Percentiles rank a stretch among this genome's conserved stretches.
Conservation (phyloP, 2,329 filamentous ascomycete genomes). For the Aureobasidium pullulans region DNA sequence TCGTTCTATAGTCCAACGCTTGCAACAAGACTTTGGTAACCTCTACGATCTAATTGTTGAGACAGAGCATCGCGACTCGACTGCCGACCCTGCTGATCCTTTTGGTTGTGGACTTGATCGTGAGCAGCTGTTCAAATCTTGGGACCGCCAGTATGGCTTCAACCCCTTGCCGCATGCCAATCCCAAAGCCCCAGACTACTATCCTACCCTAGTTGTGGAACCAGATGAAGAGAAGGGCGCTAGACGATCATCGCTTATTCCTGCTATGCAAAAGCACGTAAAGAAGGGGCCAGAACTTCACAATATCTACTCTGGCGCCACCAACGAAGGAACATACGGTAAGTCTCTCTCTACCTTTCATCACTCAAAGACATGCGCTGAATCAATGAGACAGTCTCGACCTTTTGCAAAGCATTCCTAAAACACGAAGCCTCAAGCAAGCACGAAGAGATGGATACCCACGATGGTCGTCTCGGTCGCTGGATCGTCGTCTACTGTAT, state of each 20-base stretch:
- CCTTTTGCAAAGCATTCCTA: slow-evolving; percentile 22
- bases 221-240: not conserved
- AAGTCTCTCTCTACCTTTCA: not conserved
- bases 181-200: slow-evolving; percentile 49
- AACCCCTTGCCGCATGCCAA: slow-evolving; percentile 51
- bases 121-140: slow-evolving; percentile 25
- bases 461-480: slow-evolving; percentile 36
- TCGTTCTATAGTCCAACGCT: slow-evolving; percentile 45
- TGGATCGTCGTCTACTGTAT: slow-evolving; percentile 38
- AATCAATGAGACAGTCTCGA: not conserved
- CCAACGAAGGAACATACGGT: not conserved
- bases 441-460: slow-evolving; percentile 27
- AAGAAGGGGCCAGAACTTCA: not conserved
- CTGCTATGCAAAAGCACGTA: not conserved
- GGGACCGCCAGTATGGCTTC: slow-evolving; percentile 44
- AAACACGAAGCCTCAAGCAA: slow-evolving; percentile 33
- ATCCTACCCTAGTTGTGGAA: not conserved
- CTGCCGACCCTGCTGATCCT: not conserved
- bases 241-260: not conserved
- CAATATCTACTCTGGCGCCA: not conserved
- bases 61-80: not conserved
- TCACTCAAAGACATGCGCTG: not conserved
- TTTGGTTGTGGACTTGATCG: not conserved
- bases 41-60: slow-evolving; percentile 66
- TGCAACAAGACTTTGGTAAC: slow-evolving; percentile 61